A percentile compares a stretch with the other conserved stretches of the same genome.
Conservation (phyloP, 495 filamentous ascomycete species). For the Xylaria venustula region DNA sequence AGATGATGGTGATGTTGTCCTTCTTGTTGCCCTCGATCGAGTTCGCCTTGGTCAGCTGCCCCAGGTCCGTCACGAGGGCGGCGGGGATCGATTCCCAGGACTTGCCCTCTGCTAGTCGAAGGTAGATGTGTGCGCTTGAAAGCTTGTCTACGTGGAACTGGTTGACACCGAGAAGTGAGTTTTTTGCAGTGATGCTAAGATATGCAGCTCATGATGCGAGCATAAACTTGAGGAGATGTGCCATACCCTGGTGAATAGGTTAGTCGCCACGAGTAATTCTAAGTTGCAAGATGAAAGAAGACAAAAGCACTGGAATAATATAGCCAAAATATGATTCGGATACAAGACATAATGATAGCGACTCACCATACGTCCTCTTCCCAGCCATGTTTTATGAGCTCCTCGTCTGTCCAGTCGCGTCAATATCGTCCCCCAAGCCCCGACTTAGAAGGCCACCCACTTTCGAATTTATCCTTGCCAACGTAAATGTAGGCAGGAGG, state of each 20-base stretch:
- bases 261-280: neutral
- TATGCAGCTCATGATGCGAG: neutral
- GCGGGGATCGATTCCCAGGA: constrained; percentile 80
- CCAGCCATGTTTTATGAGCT: constrained; percentile 87
- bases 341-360: neutral
- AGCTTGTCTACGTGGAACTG: constrained; percentile 98
- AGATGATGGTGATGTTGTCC: constrained; percentile 93
- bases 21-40: constrained; percentile 99
- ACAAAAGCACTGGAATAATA: no score
- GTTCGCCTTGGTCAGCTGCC: constrained; percentile 95
- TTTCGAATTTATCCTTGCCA: constrained; percentile 98
- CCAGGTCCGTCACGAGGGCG: constrained; percentile 79
- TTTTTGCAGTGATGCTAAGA: no score
- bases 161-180: neutral
- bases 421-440: constrained; percentile 16
- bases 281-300: no score
- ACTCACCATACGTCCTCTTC: constrained; percentile 93
- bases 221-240: neutral
- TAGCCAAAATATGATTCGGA: no score
- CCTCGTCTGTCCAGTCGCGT: constrained; percentile 70
- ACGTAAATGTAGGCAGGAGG: constrained; percentile 88
- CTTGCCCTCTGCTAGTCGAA: constrained; percentile 77
- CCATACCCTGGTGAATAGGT: constrained; percentile 25
- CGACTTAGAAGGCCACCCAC: constrained; percentile 51
- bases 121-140: constrained; percentile 93